Evolutionary conservation across 2,329 filamentous ascomycete genomes (phyloP).

Genomic region (Ophiostoma populinum): DNA sequence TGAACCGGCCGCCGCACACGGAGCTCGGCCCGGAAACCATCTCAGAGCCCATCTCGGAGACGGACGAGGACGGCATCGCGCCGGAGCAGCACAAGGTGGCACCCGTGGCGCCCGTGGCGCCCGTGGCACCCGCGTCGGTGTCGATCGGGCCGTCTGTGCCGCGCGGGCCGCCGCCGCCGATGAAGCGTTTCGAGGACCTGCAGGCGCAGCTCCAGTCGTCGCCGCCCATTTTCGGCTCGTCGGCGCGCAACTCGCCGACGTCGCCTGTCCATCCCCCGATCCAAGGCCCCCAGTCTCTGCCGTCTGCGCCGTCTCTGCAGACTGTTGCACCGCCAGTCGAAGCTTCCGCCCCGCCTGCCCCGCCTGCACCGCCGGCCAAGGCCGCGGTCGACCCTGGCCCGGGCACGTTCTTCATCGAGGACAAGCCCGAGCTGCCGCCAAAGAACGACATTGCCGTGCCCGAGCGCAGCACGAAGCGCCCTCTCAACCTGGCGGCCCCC

Average conservation of each 20-base stretch:
- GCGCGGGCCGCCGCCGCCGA: too few relatives aligned
- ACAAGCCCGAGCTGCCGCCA: conserved; percentile 18
- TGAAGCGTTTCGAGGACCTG: conserved; percentile 7
- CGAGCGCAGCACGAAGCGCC: conserved; percentile 11
- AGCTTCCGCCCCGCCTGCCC: too few relatives aligned
- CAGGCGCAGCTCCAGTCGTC: conserved; percentile 5
- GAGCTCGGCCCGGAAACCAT: conserved; percentile 7
- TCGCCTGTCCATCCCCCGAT: conserved; percentile 10
- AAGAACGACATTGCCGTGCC: conserved; percentile 12
- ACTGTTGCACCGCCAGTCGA: too few relatives aligned
- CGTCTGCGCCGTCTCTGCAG: conserved; percentile 10
- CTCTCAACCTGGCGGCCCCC: not conserved
- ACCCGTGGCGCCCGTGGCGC: not conserved
- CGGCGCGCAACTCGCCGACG: conserved; percentile 9
- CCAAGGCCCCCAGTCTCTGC: not conserved
- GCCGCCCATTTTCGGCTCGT: conserved; percentile 13
- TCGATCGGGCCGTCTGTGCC: too few relatives aligned
- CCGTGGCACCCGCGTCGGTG: not conserved
- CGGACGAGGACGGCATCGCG: conserved; percentile 18
- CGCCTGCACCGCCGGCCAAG: too few relatives aligned
- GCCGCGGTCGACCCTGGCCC: too few relatives aligned
- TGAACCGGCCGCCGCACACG: conserved; percentile 2
- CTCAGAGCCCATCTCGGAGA: conserved; percentile 27
- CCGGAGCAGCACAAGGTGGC: not conserved
- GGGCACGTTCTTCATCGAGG: conserved; percentile 19